These are phyloP conservation scores for Leptographium galeiforme DNA, from an alignment of 2,329 filamentous ascomycete genomes.

Conservation along the genomic window DNA sequence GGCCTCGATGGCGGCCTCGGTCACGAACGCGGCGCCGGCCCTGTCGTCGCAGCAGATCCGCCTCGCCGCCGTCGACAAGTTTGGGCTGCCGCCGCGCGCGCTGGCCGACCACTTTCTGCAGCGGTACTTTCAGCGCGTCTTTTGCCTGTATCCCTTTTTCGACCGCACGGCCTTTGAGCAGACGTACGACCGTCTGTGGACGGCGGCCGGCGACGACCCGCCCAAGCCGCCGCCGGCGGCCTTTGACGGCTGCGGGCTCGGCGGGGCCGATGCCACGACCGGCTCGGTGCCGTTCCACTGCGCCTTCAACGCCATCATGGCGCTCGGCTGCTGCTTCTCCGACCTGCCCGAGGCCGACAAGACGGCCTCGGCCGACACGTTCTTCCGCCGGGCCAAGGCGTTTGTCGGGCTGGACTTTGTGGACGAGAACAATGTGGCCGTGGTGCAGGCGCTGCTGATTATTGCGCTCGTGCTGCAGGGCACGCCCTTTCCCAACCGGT, in stretches of 20 bases:
- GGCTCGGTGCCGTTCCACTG: constrained; percentile 25
- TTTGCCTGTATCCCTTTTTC: constrained; percentile 30
- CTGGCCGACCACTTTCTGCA: constrained; percentile 27
- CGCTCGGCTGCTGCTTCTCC: constrained; percentile 17
- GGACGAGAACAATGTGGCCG: constrained; percentile 22
- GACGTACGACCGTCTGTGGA: constrained; percentile 4
- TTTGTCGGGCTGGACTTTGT: constrained; percentile 25
- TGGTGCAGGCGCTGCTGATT: constrained; percentile 19
- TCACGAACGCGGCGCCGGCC: not conserved
- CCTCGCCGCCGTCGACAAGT: constrained; percentile 1
- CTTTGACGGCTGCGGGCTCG: constrained; percentile 5
- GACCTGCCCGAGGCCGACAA: constrained; percentile 11
- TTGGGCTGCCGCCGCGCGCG: constrained; percentile 22
- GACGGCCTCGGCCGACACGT: constrained; percentile 17
- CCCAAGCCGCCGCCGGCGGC: not conserved
- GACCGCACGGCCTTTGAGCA: constrained; percentile 25
- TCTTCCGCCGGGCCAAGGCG: constrained; percentile 21
- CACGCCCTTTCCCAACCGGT: constrained; percentile 25
- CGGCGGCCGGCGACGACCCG: not conserved
- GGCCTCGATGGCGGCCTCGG: not conserved
- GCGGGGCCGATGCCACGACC: constrained; percentile 9
- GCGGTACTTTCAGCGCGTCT: constrained; percentile 24
- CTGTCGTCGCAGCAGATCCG: not conserved
- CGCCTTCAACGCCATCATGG: constrained; percentile 28
- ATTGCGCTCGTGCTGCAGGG: constrained; percentile 25